A percentile compares a stretch with the other conserved stretches of the same genome.
These are phyloP conservation scores for Conringia planisiliqua DNA, from an alignment of 345 rosid species.

Conservation along the genomic window DNA sequence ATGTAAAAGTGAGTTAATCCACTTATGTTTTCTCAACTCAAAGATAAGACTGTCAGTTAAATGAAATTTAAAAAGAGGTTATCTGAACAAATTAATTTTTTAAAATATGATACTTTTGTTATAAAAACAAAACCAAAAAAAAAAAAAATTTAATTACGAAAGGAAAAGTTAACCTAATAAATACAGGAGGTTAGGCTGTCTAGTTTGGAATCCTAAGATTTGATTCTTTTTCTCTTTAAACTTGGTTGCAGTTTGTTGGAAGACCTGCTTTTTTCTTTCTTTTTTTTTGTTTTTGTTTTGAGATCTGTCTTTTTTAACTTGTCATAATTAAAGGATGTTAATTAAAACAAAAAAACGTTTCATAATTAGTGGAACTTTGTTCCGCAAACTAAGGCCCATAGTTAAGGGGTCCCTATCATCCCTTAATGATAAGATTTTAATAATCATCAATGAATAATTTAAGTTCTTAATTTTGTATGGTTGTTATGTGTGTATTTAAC, in stretches of 20 bases:
- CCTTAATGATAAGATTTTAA: background rate
- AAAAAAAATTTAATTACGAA: background rate
- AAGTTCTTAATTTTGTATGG: background rate
- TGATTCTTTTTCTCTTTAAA: background rate
- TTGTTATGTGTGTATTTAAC: background rate
- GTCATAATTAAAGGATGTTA: background rate
- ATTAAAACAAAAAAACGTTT: background rate
- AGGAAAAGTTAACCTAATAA: background rate
- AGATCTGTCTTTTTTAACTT: background rate
- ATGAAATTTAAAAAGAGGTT: too few species aligned
- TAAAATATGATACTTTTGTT: background rate
- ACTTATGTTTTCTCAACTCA: background rate
- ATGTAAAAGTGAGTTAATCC: background rate
- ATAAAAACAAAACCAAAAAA: too few species aligned
- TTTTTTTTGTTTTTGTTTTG: too few species aligned
- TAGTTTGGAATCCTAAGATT: background rate
- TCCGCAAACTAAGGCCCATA: conserved; percentile 4
- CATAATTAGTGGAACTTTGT: conserved; percentile 6
- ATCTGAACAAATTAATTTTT: background rate
- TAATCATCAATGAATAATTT: background rate
- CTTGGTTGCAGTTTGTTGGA: background rate
- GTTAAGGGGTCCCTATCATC: background rate
- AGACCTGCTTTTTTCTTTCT: background rate
- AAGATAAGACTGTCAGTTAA: background rate
- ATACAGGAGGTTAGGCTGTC: background rate